Conservation (phyloP, 1,284 basidiomycete species). For the Ustilago sp. region DNA sequence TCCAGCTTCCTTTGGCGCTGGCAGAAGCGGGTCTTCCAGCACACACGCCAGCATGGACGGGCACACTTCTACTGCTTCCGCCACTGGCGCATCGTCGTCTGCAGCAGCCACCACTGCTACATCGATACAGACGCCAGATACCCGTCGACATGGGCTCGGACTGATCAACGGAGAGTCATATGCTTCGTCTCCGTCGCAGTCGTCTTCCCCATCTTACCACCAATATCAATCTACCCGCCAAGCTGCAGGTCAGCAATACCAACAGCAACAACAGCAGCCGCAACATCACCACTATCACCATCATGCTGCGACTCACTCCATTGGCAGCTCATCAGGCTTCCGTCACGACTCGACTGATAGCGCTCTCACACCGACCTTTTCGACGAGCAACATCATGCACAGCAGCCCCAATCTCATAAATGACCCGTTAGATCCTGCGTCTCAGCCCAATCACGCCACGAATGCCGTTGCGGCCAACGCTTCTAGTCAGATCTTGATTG, state of each 20-base stretch:
- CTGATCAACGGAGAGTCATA: constrained; percentile 27
- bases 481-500: constrained; percentile 57
- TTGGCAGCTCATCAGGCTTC: constrained; percentile 30
- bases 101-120: constrained; percentile 11
- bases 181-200: constrained; percentile 23
- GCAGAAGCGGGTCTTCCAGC: constrained; percentile 22
- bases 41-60: constrained; percentile 33
- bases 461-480: constrained; percentile 13
- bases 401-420: constrained; percentile 24
- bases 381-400: constrained; percentile 24
- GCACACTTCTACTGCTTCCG: constrained; percentile 11
- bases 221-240: constrained; percentile 27
- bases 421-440: constrained; percentile 17
- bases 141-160: constrained; percentile 29
- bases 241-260: constrained; percentile 14
- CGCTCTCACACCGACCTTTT: constrained; percentile 28
- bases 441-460: constrained; percentile 10
- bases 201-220: constrained; percentile 21
- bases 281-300: constrained; percentile 18
- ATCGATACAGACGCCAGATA: constrained; percentile 17
- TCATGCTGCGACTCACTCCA: constrained; percentile 26
- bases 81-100: constrained; percentile 12
- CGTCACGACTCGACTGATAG: constrained; percentile 35
- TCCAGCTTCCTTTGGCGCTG: constrained; percentile 11
- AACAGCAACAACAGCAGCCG: constrained; percentile 11